phyloP scores from a whole-genome alignment of 345 rosid genomes.

The Populus euphratica region DNA sequence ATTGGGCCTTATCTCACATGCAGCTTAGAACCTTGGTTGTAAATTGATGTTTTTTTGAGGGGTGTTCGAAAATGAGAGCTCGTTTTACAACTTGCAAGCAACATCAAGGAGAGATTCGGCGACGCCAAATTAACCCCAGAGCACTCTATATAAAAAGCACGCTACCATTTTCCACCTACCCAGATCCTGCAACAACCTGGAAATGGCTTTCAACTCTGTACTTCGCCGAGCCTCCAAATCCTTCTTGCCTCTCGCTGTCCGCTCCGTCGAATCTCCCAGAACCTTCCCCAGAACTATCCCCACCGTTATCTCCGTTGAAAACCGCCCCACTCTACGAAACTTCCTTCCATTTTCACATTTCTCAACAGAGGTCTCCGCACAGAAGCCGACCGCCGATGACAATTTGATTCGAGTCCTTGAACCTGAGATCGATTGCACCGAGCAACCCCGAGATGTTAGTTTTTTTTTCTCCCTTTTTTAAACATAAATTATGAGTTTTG shows the following conservation, averaged over 20 bases:
- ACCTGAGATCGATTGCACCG: conserved; percentile 52
- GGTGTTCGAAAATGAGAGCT: no score
- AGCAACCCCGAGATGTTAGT: conserved; percentile 26
- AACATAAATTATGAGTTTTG: background rate
- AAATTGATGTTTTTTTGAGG: no score
- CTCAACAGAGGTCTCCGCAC: conserved; percentile 25
- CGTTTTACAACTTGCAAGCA: background rate
- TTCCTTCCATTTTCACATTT: conserved; percentile 20
- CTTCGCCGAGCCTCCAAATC: conserved; percentile 50
- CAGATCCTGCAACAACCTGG: no score
- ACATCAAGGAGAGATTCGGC: background rate
- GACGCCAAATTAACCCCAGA: background rate
- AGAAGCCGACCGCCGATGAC: conserved; percentile 35
- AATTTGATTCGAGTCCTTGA: conserved; percentile 41
- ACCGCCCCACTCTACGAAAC: background rate
- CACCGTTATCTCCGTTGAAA: conserved; percentile 13
- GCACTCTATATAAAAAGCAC: background rate
- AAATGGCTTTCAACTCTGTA: conserved; percentile 20
- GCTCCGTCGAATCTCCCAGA: conserved; percentile 34
- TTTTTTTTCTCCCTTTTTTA: background rate
- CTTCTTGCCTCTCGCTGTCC: conserved; percentile 34
- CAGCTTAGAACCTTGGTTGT: no score
- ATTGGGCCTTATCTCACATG: no score
- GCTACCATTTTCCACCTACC: background rate
- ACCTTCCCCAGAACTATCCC: conserved; percentile 20